A percentile compares a stretch with the other conserved stretches of the same genome.
Evolutionary conservation across 768 basidiomycete species (phyloP).

Genomic region (Mycena leptocephala): DNA sequence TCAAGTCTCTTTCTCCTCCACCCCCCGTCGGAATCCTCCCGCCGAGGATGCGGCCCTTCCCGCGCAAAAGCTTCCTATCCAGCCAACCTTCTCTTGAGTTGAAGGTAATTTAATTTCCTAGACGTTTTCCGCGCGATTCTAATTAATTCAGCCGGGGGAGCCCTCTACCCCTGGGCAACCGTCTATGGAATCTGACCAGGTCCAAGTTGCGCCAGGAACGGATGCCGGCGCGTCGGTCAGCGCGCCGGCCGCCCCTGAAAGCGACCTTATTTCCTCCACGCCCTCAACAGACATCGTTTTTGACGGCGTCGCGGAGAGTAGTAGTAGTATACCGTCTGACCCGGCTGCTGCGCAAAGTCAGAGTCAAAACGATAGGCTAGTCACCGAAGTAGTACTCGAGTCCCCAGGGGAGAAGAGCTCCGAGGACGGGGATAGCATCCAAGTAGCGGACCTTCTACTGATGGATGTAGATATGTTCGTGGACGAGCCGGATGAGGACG

Average conservation of each 20-base stretch:
- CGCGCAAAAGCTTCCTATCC: conserved; percentile 24
- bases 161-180: neutral
- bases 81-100: conserved; percentile 17
- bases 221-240: neutral
- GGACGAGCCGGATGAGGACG: conserved; percentile 33
- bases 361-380: neutral
- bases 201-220: neutral
- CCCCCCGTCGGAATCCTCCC: conserved; percentile 35
- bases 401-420: neutral
- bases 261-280: conserved; percentile 8
- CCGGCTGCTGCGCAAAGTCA: neutral
- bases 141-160: conserved; percentile 6
- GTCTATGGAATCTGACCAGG: neutral
- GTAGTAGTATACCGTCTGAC: neutral
- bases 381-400: neutral
- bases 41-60: conserved; percentile 31
- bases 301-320: neutral
- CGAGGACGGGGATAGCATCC: conserved; percentile 27
- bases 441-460: conserved; percentile 34
- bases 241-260: neutral
- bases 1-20: conserved; percentile 30
- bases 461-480: conserved; percentile 29
- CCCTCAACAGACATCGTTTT: neutral
- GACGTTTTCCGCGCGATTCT: neutral
- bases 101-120: conserved; percentile 16